These are phyloP conservation scores for Helotiales sp. DNA, from an alignment of 2,329 filamentous ascomycete species.

Conservation along the genomic window DNA sequence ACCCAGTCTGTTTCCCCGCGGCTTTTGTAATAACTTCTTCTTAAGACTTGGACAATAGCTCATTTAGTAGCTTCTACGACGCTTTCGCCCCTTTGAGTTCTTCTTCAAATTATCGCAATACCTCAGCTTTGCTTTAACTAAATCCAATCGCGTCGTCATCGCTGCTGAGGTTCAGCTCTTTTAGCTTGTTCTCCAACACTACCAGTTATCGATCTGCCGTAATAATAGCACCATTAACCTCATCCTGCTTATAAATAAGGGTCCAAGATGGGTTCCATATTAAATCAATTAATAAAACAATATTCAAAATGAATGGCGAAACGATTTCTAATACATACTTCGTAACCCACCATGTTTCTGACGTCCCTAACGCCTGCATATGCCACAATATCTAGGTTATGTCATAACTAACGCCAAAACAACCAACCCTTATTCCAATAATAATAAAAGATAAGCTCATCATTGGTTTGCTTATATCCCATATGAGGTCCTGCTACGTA, in stretches of 20 bases:
- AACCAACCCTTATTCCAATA: too few relatives aligned
- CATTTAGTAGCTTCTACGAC: constrained; percentile 33
- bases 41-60: constrained; percentile 33
- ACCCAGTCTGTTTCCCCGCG: constrained; percentile 25
- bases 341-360: too few relatives aligned
- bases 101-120: constrained; percentile 34
- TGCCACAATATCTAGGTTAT: too few relatives aligned
- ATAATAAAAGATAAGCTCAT: too few relatives aligned
- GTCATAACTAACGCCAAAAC: too few relatives aligned
- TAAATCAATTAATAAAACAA: too few relatives aligned
- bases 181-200: constrained; percentile 38
- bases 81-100: constrained; percentile 31
- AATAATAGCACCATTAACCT: constrained; percentile 38
- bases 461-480: too few relatives aligned
- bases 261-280: too few relatives aligned
- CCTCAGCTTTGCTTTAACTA: constrained; percentile 27
- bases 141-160: constrained; percentile 27
- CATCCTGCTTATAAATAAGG: constrained; percentile 39
- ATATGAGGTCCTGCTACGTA: too few relatives aligned
- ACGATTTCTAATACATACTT: too few relatives aligned
- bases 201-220: constrained; percentile 34
- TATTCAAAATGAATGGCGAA: too few relatives aligned
- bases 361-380: too few relatives aligned
- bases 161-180: constrained; percentile 36
- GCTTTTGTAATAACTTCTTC: constrained; percentile 36